These are phyloP conservation scores for Suillus hirtellus DNA, from an alignment of 768 basidiomycete genomes.

Conservation along the genomic window DNA sequence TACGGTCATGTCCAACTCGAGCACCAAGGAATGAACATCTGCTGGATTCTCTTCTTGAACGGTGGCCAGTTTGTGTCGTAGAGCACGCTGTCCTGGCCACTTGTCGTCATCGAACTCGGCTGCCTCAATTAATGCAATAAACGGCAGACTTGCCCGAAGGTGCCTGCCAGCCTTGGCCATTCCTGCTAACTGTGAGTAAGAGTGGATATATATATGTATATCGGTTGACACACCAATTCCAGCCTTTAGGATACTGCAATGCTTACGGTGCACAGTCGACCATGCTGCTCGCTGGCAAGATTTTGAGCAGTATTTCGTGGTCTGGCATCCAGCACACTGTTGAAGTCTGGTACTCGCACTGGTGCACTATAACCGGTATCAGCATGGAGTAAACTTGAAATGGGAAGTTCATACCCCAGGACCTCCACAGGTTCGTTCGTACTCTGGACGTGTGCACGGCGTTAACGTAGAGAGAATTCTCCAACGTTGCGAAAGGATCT, in stretches of 20 bases:
- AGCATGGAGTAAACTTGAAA: neutral
- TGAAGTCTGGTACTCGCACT: constrained; percentile 3
- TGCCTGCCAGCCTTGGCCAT: constrained; percentile 1
- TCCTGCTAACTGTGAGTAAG: neutral
- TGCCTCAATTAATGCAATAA: constrained; percentile 1
- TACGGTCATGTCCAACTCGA: constrained; percentile 1
- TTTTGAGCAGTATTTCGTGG: constrained; percentile 3
- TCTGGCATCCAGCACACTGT: constrained; percentile 1
- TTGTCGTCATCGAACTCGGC: neutral
- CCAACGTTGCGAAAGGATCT: constrained; percentile 1
- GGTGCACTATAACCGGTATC: neutral
- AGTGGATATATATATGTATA: neutral
- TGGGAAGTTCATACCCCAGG: neutral
- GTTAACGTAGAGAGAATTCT: neutral
- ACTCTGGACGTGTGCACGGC: neutral
- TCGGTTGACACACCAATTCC: neutral
- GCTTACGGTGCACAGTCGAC: neutral
- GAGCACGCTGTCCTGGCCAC: constrained; percentile 1
- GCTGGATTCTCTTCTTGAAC: neutral
- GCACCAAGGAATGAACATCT: neutral
- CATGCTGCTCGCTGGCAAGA: neutral
- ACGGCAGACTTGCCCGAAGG: neutral
- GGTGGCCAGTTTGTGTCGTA: neutral
- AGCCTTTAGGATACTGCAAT: neutral
- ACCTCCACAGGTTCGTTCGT: constrained; percentile 4